Evolutionary conservation across 2,329 filamentous ascomycete genomes (phyloP).

Genomic region (Aspergillus tubingensis): DNA sequence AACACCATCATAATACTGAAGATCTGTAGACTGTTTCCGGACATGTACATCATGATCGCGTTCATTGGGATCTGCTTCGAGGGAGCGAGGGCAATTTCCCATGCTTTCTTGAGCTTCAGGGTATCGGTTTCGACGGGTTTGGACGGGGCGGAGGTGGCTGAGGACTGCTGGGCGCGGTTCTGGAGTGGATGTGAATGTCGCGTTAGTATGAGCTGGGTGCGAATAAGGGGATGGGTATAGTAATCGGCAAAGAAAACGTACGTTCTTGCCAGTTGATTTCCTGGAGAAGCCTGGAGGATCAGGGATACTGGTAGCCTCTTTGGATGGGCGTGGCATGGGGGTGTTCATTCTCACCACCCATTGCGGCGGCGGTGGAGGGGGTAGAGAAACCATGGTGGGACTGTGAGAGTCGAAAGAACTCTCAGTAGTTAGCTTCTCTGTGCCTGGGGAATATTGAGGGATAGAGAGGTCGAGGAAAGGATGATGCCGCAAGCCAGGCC

Average conservation of each 20-base stretch:
- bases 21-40: conserved; percentile 94
- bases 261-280: conserved; percentile 47
- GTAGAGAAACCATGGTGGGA: conserved; percentile 23
- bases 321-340: conserved; percentile 68
- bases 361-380: conserved; percentile 60
- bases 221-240: neutral
- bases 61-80: conserved; percentile 97
- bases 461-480: neutral
- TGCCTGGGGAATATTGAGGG: neutral
- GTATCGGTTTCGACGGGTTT: conserved; percentile 82
- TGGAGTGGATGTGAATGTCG: neutral
- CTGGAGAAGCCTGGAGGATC: conserved; percentile 83
- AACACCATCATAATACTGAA: conserved; percentile 99
- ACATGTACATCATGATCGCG: conserved; percentile 99
- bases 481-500: neutral
- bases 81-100: conserved; percentile 92
- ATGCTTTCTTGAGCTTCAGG: conserved; percentile 96
- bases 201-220: neutral
- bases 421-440: neutral
- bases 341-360: conserved; percentile 83
- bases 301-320: conserved; percentile 60
- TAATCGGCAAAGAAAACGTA: conserved; percentile 1
- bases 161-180: conserved; percentile 36
- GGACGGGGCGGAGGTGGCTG: conserved; percentile 29
- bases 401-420: conserved; percentile 4